Conservation (phyloP, 2,329 filamentous ascomycete species). For the Domatiomyces globalis region DNA sequence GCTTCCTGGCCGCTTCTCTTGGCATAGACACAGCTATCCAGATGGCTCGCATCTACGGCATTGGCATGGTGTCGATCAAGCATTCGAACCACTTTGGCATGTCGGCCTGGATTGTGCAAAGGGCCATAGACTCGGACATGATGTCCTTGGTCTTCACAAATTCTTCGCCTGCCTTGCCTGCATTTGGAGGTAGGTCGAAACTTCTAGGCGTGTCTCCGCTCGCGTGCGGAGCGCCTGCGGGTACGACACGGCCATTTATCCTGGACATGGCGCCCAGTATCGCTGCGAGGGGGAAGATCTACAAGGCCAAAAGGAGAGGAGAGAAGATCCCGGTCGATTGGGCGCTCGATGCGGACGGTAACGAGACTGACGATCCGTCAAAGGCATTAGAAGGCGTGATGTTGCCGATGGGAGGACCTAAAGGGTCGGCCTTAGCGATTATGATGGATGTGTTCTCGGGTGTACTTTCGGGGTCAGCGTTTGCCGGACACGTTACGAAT, state of each 20-base stretch:
- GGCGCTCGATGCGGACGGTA: constrained; percentile 59
- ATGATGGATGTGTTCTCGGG: constrained; percentile 89
- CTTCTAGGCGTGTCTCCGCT: constrained; percentile 62
- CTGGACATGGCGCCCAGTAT: constrained; percentile 34
- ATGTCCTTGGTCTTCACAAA: constrained; percentile 60
- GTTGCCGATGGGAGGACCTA: constrained; percentile 74
- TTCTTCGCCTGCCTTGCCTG: constrained; percentile 56
- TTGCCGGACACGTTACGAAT: constrained; percentile 60
- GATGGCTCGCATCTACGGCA: constrained; percentile 50
- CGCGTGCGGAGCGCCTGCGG: constrained; percentile 58
- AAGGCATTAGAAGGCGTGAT: constrained; percentile 62
- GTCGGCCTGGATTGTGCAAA: constrained; percentile 65
- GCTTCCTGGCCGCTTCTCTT: constrained; percentile 53
- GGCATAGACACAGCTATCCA: constrained; percentile 55
- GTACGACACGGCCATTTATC: constrained; percentile 43
- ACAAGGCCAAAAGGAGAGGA: constrained; percentile 30
- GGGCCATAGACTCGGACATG: constrained; percentile 58
- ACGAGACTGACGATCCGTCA: constrained; percentile 55
- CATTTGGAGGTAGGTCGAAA: constrained; percentile 53
- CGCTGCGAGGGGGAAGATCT: constrained; percentile 33
- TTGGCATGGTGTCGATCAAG: constrained; percentile 62
- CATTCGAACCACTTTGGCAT: constrained; percentile 76
- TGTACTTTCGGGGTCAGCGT: constrained; percentile 59
- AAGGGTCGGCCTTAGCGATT: constrained; percentile 60
- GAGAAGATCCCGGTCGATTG: constrained; percentile 41